Evolutionary conservation across 2,329 filamentous ascomycete genomes (phyloP).

Genomic region (Colletotrichum filicis): DNA sequence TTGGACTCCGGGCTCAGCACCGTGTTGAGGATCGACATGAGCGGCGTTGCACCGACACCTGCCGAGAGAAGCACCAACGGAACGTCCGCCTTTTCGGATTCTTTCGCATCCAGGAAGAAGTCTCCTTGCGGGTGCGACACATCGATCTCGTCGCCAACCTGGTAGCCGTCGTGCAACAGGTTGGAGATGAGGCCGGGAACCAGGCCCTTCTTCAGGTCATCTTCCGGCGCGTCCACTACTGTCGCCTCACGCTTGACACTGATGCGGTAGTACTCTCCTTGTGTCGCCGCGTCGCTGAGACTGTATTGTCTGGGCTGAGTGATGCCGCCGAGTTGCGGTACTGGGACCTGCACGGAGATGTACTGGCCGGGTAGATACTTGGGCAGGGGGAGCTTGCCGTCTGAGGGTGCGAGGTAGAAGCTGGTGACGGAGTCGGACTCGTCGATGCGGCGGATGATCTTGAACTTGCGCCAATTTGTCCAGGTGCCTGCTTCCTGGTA

Average conservation of each 20-base stretch:
- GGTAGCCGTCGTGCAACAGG: slow-evolving; percentile 58
- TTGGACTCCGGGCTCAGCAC: slow-evolving; percentile 46
- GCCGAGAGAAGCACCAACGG: slow-evolving; percentile 75
- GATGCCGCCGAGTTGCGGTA: slow-evolving; percentile 68
- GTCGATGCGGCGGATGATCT: slow-evolving; percentile 67
- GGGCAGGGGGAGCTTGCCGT: slow-evolving; percentile 64
- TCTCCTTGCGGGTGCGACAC: slow-evolving; percentile 67
- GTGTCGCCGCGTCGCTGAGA: slow-evolving; percentile 66
- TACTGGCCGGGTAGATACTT: slow-evolving; percentile 78
- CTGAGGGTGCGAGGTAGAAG: slow-evolving; percentile 76
- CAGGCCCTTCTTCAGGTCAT: slow-evolving; percentile 47
- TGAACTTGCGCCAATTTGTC: slow-evolving; percentile 62
- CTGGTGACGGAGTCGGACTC: slow-evolving; percentile 72
- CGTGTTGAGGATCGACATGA: slow-evolving; percentile 73
- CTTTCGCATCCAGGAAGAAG: slow-evolving; percentile 68
- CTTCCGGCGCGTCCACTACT: slow-evolving; percentile 39
- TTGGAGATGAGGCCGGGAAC: slow-evolving; percentile 64
- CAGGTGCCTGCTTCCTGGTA: slow-evolving; percentile 63
- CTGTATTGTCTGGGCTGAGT: slow-evolving; percentile 81
- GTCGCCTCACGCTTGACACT: slow-evolving; percentile 74
- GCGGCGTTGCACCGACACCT: slow-evolving; percentile 75
- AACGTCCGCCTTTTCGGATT: slow-evolving; percentile 49
- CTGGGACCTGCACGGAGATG: slow-evolving; percentile 71
- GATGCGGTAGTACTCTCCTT: slow-evolving; percentile 73
- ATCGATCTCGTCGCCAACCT: slow-evolving; percentile 64